Conservation (phyloP, 345 rosid species). For the Arabis alpina region DNA sequence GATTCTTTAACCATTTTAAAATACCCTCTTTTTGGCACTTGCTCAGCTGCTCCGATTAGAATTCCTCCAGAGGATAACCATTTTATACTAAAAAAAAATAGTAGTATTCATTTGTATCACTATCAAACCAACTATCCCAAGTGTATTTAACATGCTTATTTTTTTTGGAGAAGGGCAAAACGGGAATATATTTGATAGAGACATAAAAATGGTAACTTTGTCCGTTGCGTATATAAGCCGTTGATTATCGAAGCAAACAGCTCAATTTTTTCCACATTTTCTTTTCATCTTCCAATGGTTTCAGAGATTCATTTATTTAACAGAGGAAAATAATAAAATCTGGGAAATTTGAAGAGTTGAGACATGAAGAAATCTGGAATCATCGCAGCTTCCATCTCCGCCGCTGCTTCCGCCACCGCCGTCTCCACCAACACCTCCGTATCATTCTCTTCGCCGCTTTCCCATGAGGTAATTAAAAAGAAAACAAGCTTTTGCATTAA, state of each 20-base stretch:
- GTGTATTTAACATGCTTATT: neutral
- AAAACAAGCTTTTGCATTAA: neutral
- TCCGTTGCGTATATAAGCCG: slow-evolving; percentile 41
- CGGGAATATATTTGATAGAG: neutral
- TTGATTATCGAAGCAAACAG: slow-evolving; percentile 13
- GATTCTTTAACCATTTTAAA: slow-evolving; percentile 15
- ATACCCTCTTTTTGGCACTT: slow-evolving; percentile 10
- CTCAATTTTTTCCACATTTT: slow-evolving; percentile 14
- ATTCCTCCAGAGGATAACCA: neutral
- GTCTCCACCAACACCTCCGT: slow-evolving; percentile 52
- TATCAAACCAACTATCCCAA: neutral
- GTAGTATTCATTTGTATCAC: neutral
- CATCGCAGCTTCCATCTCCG: slow-evolving; percentile 54
- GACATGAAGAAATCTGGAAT: slow-evolving; percentile 65
- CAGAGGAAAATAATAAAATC: neutral
- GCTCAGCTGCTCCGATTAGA: neutral
- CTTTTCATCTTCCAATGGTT: slow-evolving; percentile 37
- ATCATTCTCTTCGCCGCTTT: slow-evolving; percentile 47
- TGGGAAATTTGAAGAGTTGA: slow-evolving; percentile 9
- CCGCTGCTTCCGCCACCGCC: slow-evolving; percentile 56
- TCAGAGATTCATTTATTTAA: slow-evolving; percentile 1
- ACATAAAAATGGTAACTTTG: neutral
- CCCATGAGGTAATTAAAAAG: slow-evolving; percentile 49
- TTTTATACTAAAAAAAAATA: neutral
- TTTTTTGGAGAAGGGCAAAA: slow-evolving; percentile 17